Evolutionary conservation across 1,284 basidiomycete species (phyloP).

Genomic region (Rhodotorula sp.): DNA sequence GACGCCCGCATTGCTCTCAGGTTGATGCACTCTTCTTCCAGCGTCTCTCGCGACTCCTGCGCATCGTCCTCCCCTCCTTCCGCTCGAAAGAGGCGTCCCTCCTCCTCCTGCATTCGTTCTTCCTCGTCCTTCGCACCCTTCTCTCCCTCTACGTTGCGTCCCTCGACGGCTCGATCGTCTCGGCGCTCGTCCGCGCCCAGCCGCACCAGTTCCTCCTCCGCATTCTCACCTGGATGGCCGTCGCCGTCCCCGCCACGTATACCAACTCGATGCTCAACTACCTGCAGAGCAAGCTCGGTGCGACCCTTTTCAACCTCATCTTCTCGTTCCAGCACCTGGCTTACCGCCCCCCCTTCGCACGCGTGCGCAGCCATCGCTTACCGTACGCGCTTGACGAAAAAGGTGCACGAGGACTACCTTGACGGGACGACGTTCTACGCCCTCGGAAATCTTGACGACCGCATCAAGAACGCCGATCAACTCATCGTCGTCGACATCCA

Average conservation of each 20-base stretch:
- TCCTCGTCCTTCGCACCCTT: conserved; percentile 84
- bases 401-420: conserved; percentile 82
- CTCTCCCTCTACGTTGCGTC: conserved; percentile 94
- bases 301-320: background rate
- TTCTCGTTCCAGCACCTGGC: background rate
- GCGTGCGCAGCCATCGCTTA: conserved; percentile 71
- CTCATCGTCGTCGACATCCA: conserved; percentile 96
- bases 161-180: conserved; percentile 91
- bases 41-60: conserved; percentile 72
- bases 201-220: conserved; percentile 78
- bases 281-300: conserved; percentile 80
- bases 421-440: conserved; percentile 84
- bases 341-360: background rate
- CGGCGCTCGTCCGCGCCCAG: conserved; percentile 87
- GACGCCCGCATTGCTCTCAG: conserved; percentile 53
- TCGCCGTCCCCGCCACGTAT: conserved; percentile 65
- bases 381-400: conserved; percentile 79
- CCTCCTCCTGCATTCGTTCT: conserved; percentile 79
- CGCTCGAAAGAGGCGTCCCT: conserved; percentile 83
- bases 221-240: conserved; percentile 79
- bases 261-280: conserved; percentile 95
- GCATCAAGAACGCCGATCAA: conserved; percentile 97
- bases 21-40: conserved; percentile 89
- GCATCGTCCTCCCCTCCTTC: conserved; percentile 85
- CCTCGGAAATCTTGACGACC: conserved; percentile 85